A percentile compares a stretch with the other conserved stretches of the same genome.
Conservation (phyloP, 768 basidiomycete genomes). For the Calocybe cyanea region DNA sequence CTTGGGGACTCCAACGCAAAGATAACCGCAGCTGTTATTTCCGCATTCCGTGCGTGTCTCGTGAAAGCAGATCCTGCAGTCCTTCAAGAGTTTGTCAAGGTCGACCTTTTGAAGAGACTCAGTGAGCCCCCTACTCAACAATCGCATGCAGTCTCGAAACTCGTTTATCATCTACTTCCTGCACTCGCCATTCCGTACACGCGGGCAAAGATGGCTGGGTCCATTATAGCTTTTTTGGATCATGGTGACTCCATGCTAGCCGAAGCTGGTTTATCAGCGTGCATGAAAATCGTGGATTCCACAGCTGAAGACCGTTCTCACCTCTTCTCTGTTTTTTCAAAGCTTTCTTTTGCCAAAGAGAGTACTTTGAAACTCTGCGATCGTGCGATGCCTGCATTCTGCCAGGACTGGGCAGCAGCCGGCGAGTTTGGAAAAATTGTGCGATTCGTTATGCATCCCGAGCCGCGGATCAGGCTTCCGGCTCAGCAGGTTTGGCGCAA, state of each 20-base stretch:
- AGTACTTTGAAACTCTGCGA: conserved; percentile 16
- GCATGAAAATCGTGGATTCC: conserved; percentile 14
- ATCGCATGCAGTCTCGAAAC: conserved; percentile 10
- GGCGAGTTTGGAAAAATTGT: conserved; percentile 13
- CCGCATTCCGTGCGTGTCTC: conserved; percentile 9
- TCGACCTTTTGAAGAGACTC: conserved; percentile 11
- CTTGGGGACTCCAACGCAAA: conserved; percentile 14
- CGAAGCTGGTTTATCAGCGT: conserved; percentile 15
- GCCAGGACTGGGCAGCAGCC: conserved; percentile 14
- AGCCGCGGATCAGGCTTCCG: conserved; percentile 12
- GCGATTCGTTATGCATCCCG: conserved; percentile 9
- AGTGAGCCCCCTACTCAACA: conserved; percentile 14
- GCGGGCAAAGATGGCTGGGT: conserved; percentile 8
- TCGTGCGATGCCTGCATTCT: conserved; percentile 15
- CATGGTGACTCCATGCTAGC: conserved; percentile 11
- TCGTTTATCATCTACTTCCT: conserved; percentile 16
- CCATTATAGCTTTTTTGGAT: conserved; percentile 14
- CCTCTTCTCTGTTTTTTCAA: conserved; percentile 12
- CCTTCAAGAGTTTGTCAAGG: conserved; percentile 8
- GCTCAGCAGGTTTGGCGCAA: conserved; percentile 15
- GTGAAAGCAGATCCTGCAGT: conserved; percentile 12
- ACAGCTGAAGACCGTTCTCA: conserved; percentile 15
- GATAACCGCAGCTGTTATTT: conserved; percentile 9
- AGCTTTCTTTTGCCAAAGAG: conserved; percentile 17
- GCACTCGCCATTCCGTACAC: conserved; percentile 15